These are phyloP conservation scores for Edaphochlamys debaryana DNA, from an alignment of 139 green algal genomes.

Conservation along the genomic window DNA sequence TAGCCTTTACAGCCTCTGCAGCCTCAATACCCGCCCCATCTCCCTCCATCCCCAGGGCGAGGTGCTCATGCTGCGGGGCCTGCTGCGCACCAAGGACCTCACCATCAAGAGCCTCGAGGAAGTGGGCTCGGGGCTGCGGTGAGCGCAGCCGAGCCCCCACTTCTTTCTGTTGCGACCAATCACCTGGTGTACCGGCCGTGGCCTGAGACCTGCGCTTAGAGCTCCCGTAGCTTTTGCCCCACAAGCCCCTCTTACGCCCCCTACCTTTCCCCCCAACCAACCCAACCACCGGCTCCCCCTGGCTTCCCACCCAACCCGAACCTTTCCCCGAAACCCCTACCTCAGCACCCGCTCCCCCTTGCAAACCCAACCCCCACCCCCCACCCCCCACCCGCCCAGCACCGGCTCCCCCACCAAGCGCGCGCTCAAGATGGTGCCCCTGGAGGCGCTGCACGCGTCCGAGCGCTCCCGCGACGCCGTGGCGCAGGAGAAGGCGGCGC, in stretches of 20 bases:
- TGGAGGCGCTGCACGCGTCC: conserved; percentile 50
- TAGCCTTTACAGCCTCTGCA: too few relatives aligned
- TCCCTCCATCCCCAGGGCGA: conserved; percentile 29
- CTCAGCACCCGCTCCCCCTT: too few relatives aligned
- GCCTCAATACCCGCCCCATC: too few relatives aligned
- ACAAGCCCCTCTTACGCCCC: too few relatives aligned
- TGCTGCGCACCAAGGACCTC: conserved; percentile 35
- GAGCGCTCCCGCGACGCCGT: conserved; percentile 19
- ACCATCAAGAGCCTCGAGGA: conserved; percentile 41
- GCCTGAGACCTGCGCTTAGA: too few relatives aligned
- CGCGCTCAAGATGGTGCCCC: conserved; percentile 42
- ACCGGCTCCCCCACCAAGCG: conserved; percentile 36
- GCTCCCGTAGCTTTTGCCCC: too few relatives aligned
- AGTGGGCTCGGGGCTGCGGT: conserved; percentile 31
- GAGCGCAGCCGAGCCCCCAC: background rate
- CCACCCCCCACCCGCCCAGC: background rate
- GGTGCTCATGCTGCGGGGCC: conserved; percentile 44
- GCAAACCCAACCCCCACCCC: background rate
- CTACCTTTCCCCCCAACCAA: too few relatives aligned
- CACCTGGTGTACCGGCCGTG: too few relatives aligned
- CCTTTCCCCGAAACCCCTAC: too few relatives aligned
- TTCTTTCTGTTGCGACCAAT: background rate
- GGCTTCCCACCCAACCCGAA: too few relatives aligned
- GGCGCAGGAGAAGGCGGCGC: conserved; percentile 25
- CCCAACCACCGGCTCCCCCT: too few relatives aligned